Conservation (phyloP, 1,139 yeast species). For the Saccharomyces hybrid region DNA sequence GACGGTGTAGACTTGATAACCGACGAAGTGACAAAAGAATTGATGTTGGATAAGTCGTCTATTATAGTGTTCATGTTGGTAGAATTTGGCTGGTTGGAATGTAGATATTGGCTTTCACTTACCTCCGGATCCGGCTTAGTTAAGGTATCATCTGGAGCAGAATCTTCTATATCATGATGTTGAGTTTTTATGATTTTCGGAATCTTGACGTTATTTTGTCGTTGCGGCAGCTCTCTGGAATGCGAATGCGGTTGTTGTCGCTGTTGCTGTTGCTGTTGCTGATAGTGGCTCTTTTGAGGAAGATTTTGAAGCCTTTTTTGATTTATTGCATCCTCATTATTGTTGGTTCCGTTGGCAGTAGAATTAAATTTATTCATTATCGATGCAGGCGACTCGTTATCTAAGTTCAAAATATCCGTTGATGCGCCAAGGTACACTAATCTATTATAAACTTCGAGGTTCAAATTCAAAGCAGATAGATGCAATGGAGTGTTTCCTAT, state of each 20-base stretch:
- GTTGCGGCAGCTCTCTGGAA: no score
- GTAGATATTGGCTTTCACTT: background rate
- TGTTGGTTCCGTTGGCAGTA: slow-evolving; percentile 2
- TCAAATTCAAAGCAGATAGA: slow-evolving; percentile 40
- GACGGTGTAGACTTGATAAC: slow-evolving; percentile 15
- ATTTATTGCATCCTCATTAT: slow-evolving; percentile 6
- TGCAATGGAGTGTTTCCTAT: slow-evolving; percentile 66
- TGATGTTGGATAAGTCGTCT: slow-evolving; percentile 21
- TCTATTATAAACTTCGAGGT: slow-evolving; percentile 28
- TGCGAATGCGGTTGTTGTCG: slow-evolving; percentile 6
- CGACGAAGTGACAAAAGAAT: slow-evolving; percentile 24
- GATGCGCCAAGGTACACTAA: slow-evolving; percentile 29
- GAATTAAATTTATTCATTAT: slow-evolving; percentile 34
- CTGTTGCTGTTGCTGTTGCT: slow-evolving; percentile 9
- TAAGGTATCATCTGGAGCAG: background rate
- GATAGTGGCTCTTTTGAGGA: background rate
- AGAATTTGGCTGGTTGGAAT: slow-evolving; percentile 8
- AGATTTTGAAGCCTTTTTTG: slow-evolving; percentile 1
- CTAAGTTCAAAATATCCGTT: slow-evolving; percentile 23
- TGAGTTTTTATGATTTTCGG: background rate
- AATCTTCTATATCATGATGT: background rate
- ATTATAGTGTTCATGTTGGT: slow-evolving; percentile 15
- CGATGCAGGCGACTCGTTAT: slow-evolving; percentile 27
- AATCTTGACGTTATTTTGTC: background rate
- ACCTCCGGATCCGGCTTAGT: background rate